Base-by-base conservation (phyloP, 495 filamentous ascomycete genomes). In the Ramalina peruviana region DNA sequence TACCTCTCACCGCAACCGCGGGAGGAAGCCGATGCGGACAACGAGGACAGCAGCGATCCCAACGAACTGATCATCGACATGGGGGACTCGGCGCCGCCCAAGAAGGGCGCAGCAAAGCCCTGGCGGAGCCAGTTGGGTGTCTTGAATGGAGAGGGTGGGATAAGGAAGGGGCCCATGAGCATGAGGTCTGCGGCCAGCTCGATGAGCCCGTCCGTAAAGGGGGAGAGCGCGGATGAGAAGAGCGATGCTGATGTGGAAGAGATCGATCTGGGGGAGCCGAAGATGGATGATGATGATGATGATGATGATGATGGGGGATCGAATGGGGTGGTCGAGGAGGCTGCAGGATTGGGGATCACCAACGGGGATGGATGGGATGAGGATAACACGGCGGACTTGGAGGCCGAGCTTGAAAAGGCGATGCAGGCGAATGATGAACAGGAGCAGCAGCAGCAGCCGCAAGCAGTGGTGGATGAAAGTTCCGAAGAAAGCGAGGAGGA, bases 401-500 rank as follows among this genome's bases (percentile, higher is more conserved):
- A 53, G 27, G 50, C 53, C 23, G 55, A 58, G 19, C 50, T 60
- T 9, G 55, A 58, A 46, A 44, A 58, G 45, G 55, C 52, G 12
- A 36, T 60, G 53, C 50, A 59, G 51, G 39, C 46, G 36, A 47
- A 63, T 46, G 50, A 50, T 27, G 61, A 60, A 15, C 48, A 57
- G 21, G 61, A 61, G 12, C 43, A 52, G 23, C 42, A 41, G 36
- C 49, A 51, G 11, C 17, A 1, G 17, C 19, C 20, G 25, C 43
- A 20, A 16, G 6, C 19, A 25, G 26, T 37, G 25, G 36, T 52
- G 20, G 43, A 57, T 27, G 58, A 60, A 27, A 60, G 58, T 23
- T 60, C 58, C 0, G 43, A 46, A 9, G 58, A 60, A 20, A 60
- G 58, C 25, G 58, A 60, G 33, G 58, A 60, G 48, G 58, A 60